Base-by-base conservation (phyloP, 2,329 filamentous ascomycete species). In the Domatiomyces catenatus region DNA sequence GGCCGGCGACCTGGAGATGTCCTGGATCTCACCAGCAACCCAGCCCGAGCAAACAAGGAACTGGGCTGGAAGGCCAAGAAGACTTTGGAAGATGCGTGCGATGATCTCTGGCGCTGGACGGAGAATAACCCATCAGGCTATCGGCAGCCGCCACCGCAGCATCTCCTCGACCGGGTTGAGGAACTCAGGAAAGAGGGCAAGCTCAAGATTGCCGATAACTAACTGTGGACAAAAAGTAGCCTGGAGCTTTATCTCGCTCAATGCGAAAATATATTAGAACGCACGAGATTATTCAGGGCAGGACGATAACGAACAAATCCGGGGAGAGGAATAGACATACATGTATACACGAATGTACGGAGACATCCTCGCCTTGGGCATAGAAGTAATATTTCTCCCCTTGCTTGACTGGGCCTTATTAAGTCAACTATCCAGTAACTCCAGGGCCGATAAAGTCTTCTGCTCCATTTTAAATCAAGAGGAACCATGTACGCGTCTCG, bases 111-210 rank as follows among this genome's bases (percentile, higher is more conserved):
- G 92, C 82, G 81, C 63, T 98, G 92, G 92, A 94, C 93, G 15
- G 76, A 84, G 71, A 96, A 95, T 71, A 96, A 96, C 72, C 92
- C 92, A 20, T 81, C 89, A 70, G 92, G 92, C 19, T 96, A 96
- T 73, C 78, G 85, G 58, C 89, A 96, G 71, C 76, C 88, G 58
- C 87, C 90, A n/a, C 90, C 92, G 0, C 76, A 84, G 58, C 80
- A 84, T 68, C 76, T 96, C 61, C 64, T 95, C 48, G 82, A 83
- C 54, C 73, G 71, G 46, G 59, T 81, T 57, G 78, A 82, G 70
- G 57, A 57, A 49, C 47, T 53, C 45, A 53, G 46, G 46, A 43
- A 45, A 7, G 44, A 53, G 28, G 51, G 51, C n/a, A 53, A 53
- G 26, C 19, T 53, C 17, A 42, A 48, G 8, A 53, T 53, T 48